These are phyloP conservation scores for Penicillium corylophilum DNA, from an alignment of 2,329 filamentous ascomycete species.

Conservation along the genomic window DNA sequence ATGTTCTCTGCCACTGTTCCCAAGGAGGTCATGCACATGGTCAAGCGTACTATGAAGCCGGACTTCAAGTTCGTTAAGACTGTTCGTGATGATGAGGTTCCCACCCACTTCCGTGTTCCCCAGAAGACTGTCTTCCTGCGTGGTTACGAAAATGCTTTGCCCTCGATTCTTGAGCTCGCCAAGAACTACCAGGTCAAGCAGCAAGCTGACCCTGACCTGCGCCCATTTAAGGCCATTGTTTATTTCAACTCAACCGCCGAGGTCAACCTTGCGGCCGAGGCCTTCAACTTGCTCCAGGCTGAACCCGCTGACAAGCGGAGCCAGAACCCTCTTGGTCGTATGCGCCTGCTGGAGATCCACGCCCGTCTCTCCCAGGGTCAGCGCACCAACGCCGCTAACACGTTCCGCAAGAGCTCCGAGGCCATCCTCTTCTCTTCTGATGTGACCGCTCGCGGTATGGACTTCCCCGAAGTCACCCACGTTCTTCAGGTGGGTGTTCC, in stretches of 20 bases:
- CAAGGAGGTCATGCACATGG: slow-evolving; percentile 74
- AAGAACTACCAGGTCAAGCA: slow-evolving; percentile 57
- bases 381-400: slow-evolving; percentile 69
- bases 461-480: slow-evolving; percentile 77
- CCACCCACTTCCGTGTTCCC: slow-evolving; percentile 81
- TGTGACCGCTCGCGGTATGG: slow-evolving; percentile 79
- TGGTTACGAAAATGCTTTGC: slow-evolving; percentile 73
- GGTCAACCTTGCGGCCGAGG: slow-evolving; percentile 62
- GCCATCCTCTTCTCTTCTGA: slow-evolving; percentile 75
- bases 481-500: slow-evolving; percentile 72
- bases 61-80: slow-evolving; percentile 89
- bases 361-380: slow-evolving; percentile 69
- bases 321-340: slow-evolving; percentile 32
- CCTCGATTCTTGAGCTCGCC: slow-evolving; percentile 74
- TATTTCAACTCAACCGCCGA: slow-evolving; percentile 81
- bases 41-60: slow-evolving; percentile 73
- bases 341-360: slow-evolving; percentile 65
- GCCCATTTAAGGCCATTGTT: slow-evolving; percentile 92
- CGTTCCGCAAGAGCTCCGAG: slow-evolving; percentile 64
- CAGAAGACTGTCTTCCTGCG: slow-evolving; percentile 70
- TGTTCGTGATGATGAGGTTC: slow-evolving; percentile 75
- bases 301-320: slow-evolving; percentile 19
- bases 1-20: slow-evolving; percentile 96
- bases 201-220: slow-evolving; percentile 35
- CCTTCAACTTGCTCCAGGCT: slow-evolving; percentile 54